These are phyloP conservation scores for Cystobasidium ongulense DNA, from an alignment of 768 basidiomycete genomes.

Conservation along the genomic window DNA sequence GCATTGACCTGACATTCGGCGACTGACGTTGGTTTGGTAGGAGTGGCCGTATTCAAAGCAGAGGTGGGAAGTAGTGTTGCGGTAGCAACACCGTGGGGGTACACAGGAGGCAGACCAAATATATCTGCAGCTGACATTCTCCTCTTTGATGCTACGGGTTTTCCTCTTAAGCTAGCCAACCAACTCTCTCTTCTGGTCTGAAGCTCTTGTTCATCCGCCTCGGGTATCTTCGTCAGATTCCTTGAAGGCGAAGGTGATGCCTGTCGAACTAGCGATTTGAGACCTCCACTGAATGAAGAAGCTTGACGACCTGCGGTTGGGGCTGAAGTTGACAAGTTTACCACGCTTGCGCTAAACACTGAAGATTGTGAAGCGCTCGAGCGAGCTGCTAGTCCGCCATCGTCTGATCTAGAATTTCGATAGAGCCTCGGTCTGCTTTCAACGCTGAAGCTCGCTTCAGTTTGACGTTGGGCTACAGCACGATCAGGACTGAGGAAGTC, in stretches of 20 bases:
- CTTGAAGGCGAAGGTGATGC: neutral
- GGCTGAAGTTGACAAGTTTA: neutral
- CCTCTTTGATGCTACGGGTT: neutral
- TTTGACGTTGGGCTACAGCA: neutral
- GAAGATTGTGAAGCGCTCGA: neutral
- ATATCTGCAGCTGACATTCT: slow-evolving; percentile 2
- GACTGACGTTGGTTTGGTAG: neutral
- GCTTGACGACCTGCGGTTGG: neutral
- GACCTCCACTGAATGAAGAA: neutral
- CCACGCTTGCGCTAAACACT: neutral
- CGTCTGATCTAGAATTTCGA: neutral
- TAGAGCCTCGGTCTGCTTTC: neutral
- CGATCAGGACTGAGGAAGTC: neutral
- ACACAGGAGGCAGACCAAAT: neutral
- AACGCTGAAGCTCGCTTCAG: neutral
- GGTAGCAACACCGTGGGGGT: no score
- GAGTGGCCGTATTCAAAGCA: neutral
- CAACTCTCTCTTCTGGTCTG: neutral
- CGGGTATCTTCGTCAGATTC: neutral
- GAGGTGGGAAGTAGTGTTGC: no score
- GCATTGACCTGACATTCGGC: neutral
- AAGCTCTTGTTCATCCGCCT: neutral
- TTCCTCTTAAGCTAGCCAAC: neutral
- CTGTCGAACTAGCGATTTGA: neutral
- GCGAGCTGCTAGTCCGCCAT: neutral